Evolutionary conservation across 2,329 filamentous ascomycete genomes (phyloP).

Genomic region (Alternaria atra): DNA sequence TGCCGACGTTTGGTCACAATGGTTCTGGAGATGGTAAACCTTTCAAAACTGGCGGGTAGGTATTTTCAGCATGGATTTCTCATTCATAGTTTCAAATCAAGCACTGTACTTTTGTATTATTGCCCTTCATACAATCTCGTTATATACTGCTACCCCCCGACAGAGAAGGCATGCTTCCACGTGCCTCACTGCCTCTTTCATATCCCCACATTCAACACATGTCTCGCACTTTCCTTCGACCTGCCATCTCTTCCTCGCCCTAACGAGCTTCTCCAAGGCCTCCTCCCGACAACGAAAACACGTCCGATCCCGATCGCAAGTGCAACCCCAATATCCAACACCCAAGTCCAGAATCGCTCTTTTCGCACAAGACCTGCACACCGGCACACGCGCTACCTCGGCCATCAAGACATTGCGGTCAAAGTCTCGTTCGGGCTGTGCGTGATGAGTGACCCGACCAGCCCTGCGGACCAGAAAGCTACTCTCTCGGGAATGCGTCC

Average conservation of each 20-base stretch:
- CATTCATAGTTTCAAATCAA: too few species aligned
- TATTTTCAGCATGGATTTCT: not conserved
- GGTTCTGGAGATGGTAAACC: not conserved
- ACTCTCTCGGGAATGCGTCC: not conserved
- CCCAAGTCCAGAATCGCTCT: not conserved
- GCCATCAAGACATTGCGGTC: conserved; percentile 13
- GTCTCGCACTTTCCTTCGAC: conserved; percentile 6
- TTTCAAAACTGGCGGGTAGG: not conserved
- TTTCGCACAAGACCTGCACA: conserved; percentile 9
- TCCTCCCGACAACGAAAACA: conserved; percentile 16
- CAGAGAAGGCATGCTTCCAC: not conserved
- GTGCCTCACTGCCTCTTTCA: not conserved
- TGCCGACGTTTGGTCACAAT: not conserved
- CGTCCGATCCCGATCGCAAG: conserved; percentile 12
- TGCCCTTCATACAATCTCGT: not conserved
- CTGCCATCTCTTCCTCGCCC: conserved; percentile 5
- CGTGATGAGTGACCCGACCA: conserved; percentile 10
- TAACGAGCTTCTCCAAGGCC: not conserved
- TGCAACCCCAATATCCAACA: conserved; percentile 2
- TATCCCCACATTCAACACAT: not conserved
- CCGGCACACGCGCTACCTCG: conserved; percentile 10
- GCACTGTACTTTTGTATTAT: not conserved
- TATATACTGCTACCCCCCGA: not conserved
- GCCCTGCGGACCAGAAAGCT: conserved; percentile 8
- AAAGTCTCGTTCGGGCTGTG: conserved; percentile 1